Base-by-base conservation (phyloP, 1,284 basidiomycete species). In the Paramarasmius palmivorus region DNA sequence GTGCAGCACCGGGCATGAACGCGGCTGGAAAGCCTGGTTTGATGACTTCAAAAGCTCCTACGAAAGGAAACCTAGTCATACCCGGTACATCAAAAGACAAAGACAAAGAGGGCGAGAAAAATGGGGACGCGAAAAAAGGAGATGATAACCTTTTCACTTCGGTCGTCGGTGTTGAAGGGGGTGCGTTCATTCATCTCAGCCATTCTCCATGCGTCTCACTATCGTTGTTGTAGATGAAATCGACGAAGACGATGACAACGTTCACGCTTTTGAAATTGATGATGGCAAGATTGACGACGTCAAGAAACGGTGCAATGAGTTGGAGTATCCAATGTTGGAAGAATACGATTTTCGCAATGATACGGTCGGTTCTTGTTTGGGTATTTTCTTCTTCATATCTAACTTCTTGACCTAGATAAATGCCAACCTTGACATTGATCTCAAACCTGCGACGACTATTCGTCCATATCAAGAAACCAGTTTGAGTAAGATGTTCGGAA, bases 321-420 rank as follows among this genome's bases (percentile, higher is more conserved):
- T 98, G 39, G 93, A 97, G 66, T 93, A 95, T 60, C 95, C 95
- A 2, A 96, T 97, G 83, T 78, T 98, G 47, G 95, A 98, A 69
- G 95, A 98, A 71, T 98, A 98, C 67, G 95, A 98, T 69, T 98
- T 98, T 77, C 81, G 94, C 39, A 96, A 98, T 64, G 95, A 98
- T 70, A 93, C 91, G 0, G 29, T 32, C 7, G 29, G 29, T 32
- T 32, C 12, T 12, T 12, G 7, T 32, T 32, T 12, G 6, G 6
- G 29, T 32, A 6, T 32, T 32, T 32, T 6, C 6, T 32, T 32
- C 29, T 32, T 12, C 7, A 32, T 32, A 6, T 12, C 29, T 32
- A 32, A 6, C 12, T 32, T 32, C 29, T 32, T 32, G n/a, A n/a
- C 12, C 29, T 12, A 32, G 29, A 75, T 93, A 59, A 98, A 98